Percentiles rank a stretch among this genome's conserved stretches.
These are phyloP conservation scores for Fulvia fulva DNA, from an alignment of 2,329 filamentous ascomycete genomes.

Conservation along the genomic window DNA sequence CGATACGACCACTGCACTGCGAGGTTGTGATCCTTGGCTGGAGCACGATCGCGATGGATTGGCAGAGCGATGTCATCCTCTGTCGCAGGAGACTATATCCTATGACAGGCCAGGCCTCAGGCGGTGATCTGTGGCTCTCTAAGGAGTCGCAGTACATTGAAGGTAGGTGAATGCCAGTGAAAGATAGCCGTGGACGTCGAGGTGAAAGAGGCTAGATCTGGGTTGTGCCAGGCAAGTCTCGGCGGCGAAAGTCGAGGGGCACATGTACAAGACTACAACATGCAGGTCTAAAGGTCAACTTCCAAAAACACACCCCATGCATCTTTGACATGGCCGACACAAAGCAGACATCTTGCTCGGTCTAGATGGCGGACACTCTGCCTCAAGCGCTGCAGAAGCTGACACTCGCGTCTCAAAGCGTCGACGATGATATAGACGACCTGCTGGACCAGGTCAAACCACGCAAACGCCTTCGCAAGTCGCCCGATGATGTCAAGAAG, in stretches of 20 bases:
- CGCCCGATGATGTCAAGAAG: slow-evolving; percentile 60
- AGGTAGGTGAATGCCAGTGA: not conserved
- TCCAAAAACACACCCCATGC: not conserved
- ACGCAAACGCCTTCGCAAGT: slow-evolving; percentile 52
- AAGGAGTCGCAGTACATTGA: not conserved
- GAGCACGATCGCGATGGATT: not conserved
- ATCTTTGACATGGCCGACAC: not conserved
- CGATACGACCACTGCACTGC: not conserved
- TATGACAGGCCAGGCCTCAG: not conserved
- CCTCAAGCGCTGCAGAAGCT: slow-evolving; percentile 51
- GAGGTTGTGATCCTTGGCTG: not conserved
- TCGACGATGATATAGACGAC: slow-evolving; percentile 49
- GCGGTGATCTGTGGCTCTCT: not conserved
- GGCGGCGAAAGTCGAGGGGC: too few species aligned
- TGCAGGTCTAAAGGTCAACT: not conserved
- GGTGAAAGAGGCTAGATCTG: too few species aligned
- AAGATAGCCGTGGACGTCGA: too few species aligned
- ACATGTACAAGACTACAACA: too few species aligned
- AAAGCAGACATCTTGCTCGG: not conserved
- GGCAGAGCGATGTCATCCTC: not conserved
- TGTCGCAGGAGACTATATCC: not conserved
- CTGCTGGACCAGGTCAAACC: slow-evolving; percentile 54
- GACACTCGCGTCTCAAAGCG: slow-evolving; percentile 37
- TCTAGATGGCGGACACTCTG: slow-evolving; percentile 33
- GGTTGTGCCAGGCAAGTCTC: too few species aligned